Evolutionary conservation across 257 asterid genomes (phyloP).

Genomic region (Verbascum thapsus): DNA sequence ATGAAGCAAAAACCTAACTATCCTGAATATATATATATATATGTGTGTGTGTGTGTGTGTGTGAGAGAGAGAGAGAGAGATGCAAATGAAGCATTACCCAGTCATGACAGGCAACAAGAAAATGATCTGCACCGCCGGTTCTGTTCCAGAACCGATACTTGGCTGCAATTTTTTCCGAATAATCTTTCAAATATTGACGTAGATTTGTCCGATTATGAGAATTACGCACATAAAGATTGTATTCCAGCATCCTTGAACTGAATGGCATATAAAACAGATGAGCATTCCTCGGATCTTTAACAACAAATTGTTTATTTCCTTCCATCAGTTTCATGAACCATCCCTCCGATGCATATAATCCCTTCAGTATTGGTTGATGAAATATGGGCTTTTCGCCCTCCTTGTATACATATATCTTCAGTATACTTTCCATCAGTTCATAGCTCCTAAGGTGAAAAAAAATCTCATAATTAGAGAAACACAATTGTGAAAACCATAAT

Average conservation of each 20-base stretch:
- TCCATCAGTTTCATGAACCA: constrained; percentile 98
- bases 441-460: constrained; percentile 59
- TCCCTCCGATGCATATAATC: constrained; percentile 90
- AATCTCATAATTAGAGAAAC: not conserved
- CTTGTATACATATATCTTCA: constrained; percentile 69
- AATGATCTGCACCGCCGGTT: constrained; percentile 93
- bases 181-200: constrained; percentile 65
- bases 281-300: constrained; percentile 77
- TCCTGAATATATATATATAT: too few relatives aligned
- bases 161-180: constrained; percentile 73
- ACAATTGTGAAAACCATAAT: too few relatives aligned
- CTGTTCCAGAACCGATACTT: constrained; percentile 88
- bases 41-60: too few relatives aligned
- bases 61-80: constrained; percentile 10
- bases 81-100: constrained; percentile 62
- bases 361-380: constrained; percentile 80
- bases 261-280: constrained; percentile 91
- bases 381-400: constrained; percentile 88
- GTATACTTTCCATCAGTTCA: constrained; percentile 75
- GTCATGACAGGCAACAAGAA: constrained; percentile 94
- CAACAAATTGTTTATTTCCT: constrained; percentile 62
- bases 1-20: too few relatives aligned
- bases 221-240: constrained; percentile 64
- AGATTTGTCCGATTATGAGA: constrained; percentile 78
- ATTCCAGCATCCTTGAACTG: constrained; percentile 74